Evolutionary conservation across 2,329 filamentous ascomycete species (phyloP).

Genomic region (Exophiala spinifera): DNA sequence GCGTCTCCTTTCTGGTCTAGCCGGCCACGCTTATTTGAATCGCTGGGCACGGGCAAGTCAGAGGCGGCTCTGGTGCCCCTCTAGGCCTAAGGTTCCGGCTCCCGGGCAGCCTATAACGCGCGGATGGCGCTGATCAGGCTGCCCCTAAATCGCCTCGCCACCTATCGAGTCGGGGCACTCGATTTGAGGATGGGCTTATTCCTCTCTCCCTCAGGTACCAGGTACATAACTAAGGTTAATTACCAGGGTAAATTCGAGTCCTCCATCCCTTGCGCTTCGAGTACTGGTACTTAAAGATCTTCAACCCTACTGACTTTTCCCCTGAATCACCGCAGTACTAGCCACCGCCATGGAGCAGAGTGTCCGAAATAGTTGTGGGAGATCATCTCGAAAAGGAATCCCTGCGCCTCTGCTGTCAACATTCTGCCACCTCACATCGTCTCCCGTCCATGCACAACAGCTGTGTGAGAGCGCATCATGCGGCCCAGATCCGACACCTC

Average conservation of each 20-base stretch:
- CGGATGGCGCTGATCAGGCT: constrained; percentile 1
- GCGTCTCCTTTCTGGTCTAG: not conserved
- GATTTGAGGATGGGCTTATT: too few relatives aligned
- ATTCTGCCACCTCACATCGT: not conserved
- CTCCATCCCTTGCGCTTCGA: too few relatives aligned
- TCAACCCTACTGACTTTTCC: not conserved
- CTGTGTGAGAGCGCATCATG: not conserved
- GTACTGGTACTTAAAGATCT: not conserved
- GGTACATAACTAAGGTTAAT: too few relatives aligned
- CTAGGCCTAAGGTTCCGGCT: not conserved
- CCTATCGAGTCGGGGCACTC: too few relatives aligned
- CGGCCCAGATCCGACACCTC: not conserved
- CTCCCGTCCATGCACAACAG: not conserved
- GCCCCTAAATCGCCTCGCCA: not conserved
- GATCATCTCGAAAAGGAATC: not conserved
- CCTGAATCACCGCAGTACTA: too few relatives aligned
- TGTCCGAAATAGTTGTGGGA: too few relatives aligned
- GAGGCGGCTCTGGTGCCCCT: not conserved
- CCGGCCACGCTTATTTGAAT: not conserved
- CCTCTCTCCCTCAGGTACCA: too few relatives aligned
- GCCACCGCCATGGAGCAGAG: not conserved
- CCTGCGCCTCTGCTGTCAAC: not conserved
- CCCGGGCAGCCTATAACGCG: not conserved
- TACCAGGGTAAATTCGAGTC: too few relatives aligned
- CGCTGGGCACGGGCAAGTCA: not conserved